phyloP scores from a whole-genome alignment of 441 rosid genomes.

The Euphorbia schlechtendalii region DNA sequence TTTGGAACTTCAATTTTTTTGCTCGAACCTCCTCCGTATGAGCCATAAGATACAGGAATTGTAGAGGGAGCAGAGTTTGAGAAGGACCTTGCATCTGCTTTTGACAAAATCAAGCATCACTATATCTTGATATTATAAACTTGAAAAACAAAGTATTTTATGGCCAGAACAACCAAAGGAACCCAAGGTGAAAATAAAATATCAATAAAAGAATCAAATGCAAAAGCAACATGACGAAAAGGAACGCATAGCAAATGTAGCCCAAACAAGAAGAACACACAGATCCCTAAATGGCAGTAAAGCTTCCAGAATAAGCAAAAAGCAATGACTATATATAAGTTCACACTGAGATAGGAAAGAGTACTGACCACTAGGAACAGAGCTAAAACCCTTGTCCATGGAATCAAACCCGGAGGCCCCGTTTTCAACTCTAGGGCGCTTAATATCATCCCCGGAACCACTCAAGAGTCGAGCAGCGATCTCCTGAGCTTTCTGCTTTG shows the following conservation, averaged over 20 bases:
- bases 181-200: background rate
- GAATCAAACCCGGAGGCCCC: slow-evolving; percentile 61
- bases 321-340: background rate
- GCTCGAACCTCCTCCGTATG: slow-evolving; percentile 54
- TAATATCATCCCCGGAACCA: slow-evolving; percentile 42
- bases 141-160: background rate
- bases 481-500: slow-evolving; percentile 85
- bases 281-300: background rate
- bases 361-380: slow-evolving; percentile 35
- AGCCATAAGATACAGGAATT: slow-evolving; percentile 64
- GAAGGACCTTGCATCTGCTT: slow-evolving; percentile 39
- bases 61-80: slow-evolving; percentile 38
- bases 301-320: too few species aligned
- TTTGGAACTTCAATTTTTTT: slow-evolving; percentile 90
- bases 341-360: background rate
- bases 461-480: slow-evolving; percentile 81
- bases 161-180: background rate
- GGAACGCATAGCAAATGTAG: too few species aligned
- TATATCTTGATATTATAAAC: background rate
- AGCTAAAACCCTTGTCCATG: slow-evolving; percentile 47
- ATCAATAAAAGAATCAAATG: too few species aligned
- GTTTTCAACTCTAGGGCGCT: slow-evolving; percentile 78
- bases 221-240: too few species aligned
- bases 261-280: too few species aligned
- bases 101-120: background rate